These are phyloP conservation scores for Rubus idaeus DNA, from an alignment of 306 rosid species.

Conservation along the genomic window DNA sequence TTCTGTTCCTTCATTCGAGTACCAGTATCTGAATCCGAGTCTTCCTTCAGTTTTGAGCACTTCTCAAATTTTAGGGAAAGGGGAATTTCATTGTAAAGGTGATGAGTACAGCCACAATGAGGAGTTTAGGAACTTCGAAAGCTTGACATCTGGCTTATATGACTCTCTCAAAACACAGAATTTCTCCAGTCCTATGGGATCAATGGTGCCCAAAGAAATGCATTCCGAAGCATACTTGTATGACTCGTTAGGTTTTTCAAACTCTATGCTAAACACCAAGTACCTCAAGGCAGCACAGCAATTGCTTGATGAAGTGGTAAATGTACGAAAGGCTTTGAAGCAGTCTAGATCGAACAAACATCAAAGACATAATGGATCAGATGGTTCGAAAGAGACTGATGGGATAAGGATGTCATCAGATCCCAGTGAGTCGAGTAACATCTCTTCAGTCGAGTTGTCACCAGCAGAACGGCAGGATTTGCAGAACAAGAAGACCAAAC, in stretches of 20 bases:
- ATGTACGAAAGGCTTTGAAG: constrained; percentile 66
- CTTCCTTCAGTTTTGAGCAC: constrained; percentile 45
- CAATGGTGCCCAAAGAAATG: constrained; percentile 38
- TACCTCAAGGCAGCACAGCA: constrained; percentile 76
- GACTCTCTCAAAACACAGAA: constrained; percentile 45
- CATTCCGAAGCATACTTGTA: constrained; percentile 34
- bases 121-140: constrained; percentile 49
- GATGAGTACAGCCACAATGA: constrained; percentile 39
- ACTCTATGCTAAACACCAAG: constrained; percentile 39
- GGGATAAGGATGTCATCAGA: constrained; percentile 50
- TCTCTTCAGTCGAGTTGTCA: constrained; percentile 53
- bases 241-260: constrained; percentile 35
- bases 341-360: constrained; percentile 53
- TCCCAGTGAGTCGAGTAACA: constrained; percentile 42
- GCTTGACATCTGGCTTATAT: constrained; percentile 45
- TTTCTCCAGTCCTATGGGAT: constrained; percentile 42
- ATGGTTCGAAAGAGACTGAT: constrained; percentile 56
- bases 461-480: constrained; percentile 63
- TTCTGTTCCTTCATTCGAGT: constrained; percentile 54
- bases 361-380: constrained; percentile 39
- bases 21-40: constrained; percentile 46
- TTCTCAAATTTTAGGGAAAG: constrained; percentile 34
- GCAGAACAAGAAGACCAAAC: constrained; percentile 70
- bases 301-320: constrained; percentile 82
- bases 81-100: constrained; percentile 32